Evolutionary conservation across 2,329 filamentous ascomycete genomes (phyloP), one percentile per base, ranked within the genome.

Genomic region (Penicillium brevicompactum): DNA sequence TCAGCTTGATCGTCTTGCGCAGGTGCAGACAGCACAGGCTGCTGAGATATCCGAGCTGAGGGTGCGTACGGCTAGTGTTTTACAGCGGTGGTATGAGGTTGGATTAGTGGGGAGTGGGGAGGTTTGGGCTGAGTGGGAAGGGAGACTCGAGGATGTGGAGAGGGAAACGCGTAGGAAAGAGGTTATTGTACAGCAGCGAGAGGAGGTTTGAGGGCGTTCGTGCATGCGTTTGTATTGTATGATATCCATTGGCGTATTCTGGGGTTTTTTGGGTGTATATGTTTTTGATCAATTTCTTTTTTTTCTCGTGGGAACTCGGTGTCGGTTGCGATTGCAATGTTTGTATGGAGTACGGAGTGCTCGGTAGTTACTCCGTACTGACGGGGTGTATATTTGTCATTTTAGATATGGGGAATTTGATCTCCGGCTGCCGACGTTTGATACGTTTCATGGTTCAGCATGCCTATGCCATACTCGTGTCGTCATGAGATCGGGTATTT

Each of bases 41-140:
- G 59, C 54, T 11, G 67, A 74, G 32, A 68, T 80, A 11, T 73
- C 72, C 6, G 75, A 76, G 49, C 55, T 81, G 49, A 67, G 77
- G 32, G 65, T 73, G 9, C 71, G 76, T 11, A 78, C 76, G 50
- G 77, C 77, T 24, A 71, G 72, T 59, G 76, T 83, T 22, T 74
- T 91, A 56, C 82, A 87, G 61, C 74, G 79, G 34, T 95, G 91
- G 88, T 92, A 93, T 73, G 87, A 92, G 70, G 77, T 84, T 22
- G 84, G 86, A 3, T 80, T 94, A 42, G 76, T 96, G 46, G 82
- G 82, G 10, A 85, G 84, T 62, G 87, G 87, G 0, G 83, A 86
- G 62, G 82, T 83, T 55, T 87, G 91, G 76, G 88, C 87, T 21
- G 85, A 88, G 49, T 85, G 88, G 68, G 89, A 95, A 73, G 81